phyloP scores from a whole-genome alignment of 2,329 filamentous ascomycete genomes.

The Microdochium paspali region DNA sequence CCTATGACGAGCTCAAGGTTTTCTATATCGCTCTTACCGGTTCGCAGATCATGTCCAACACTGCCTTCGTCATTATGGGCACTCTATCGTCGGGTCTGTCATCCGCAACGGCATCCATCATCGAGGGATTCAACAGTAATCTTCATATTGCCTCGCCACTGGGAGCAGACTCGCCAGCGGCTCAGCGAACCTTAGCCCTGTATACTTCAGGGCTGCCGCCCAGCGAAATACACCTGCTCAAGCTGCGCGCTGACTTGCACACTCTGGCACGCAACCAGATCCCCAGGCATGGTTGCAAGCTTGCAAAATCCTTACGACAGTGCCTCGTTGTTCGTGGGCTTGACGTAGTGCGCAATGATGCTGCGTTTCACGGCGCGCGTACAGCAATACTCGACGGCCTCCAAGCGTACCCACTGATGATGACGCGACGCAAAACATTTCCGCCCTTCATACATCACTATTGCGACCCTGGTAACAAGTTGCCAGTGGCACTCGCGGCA shows the following conservation, averaged over 20 bases:
- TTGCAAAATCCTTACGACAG: not conserved
- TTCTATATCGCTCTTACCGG: not conserved
- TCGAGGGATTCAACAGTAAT: not conserved
- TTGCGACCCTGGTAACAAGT: not conserved
- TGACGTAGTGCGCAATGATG: not conserved
- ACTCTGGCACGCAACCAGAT: not conserved
- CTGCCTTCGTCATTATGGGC: not conserved
- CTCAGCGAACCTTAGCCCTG: not conserved
- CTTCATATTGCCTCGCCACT: not conserved
- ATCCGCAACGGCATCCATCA: not conserved
- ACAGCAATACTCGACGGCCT: not conserved
- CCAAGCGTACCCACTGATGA: not conserved
- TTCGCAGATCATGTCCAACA: not conserved
- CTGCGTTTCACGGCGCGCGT: not conserved
- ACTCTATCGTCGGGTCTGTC: not conserved
- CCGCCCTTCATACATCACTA: not conserved
- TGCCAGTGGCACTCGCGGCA: not conserved
- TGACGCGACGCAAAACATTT: not conserved
- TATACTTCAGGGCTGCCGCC: not conserved
- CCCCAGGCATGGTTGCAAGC: not conserved
- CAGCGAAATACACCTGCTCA: not conserved
- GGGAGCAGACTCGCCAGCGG: not conserved
- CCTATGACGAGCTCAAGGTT: not conserved
- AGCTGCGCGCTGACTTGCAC: not conserved
- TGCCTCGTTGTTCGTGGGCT: not conserved